These are phyloP conservation scores for Closterium sp. DNA, from an alignment of 139 green algal species.

Conservation along the genomic window DNA sequence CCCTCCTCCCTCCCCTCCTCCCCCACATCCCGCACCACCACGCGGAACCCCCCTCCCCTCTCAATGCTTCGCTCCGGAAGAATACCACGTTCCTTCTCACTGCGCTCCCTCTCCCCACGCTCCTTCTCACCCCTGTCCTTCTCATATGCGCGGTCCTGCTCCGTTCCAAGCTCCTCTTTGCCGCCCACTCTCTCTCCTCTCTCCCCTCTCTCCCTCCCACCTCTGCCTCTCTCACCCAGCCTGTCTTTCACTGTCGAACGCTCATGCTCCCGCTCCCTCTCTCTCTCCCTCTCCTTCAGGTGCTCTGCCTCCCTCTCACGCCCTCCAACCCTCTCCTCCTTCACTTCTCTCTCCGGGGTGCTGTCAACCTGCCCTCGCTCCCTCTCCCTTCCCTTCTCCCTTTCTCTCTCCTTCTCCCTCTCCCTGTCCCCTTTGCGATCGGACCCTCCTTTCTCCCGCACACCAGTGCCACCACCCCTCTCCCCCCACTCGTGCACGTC, in stretches of 20 bases:
- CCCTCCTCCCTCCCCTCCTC: neutral
- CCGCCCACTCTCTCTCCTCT: neutral
- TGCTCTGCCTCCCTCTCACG: neutral
- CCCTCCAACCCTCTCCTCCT: neutral
- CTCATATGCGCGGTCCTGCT: neutral
- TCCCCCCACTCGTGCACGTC: neutral
- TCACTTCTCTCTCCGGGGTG: neutral
- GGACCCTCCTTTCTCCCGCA: neutral
- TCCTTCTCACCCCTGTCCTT: neutral
- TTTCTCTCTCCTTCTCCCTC: slow-evolving; percentile 7
- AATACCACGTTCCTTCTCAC: neutral
- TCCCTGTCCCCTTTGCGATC: slow-evolving; percentile 11
- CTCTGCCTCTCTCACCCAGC: neutral
- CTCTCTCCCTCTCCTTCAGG: neutral
- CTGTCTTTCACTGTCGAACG: neutral
- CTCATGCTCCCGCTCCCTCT: neutral
- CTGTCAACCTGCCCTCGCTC: slow-evolving; percentile 5
- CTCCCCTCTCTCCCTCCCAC: neutral
- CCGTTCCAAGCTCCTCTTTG: neutral
- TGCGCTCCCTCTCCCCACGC: neutral
- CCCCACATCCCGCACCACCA: neutral
- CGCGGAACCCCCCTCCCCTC: neutral
- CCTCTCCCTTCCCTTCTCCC: neutral
- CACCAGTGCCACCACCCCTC: slow-evolving; percentile 1
- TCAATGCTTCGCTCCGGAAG: neutral